Base-by-base conservation (phyloP, 139 green algal species). In the Coelastrella sp. region DNA sequence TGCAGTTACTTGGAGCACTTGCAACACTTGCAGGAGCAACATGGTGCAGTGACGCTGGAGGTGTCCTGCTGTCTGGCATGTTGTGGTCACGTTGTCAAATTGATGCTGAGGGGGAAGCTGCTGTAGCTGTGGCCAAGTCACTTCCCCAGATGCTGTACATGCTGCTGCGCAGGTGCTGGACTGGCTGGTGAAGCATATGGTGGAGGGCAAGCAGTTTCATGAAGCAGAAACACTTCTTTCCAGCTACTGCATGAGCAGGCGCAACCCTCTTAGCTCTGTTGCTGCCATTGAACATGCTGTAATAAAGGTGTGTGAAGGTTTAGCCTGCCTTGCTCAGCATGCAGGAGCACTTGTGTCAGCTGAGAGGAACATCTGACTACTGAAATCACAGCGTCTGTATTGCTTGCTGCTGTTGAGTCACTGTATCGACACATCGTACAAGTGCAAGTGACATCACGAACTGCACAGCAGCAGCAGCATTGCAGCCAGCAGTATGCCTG, bases 221-320 rank as follows among this genome's bases (percentile, higher is more conserved):
- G 17, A 72, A 9, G 79, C 79, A 25, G 79, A 85, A 12, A 10
- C 11, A 5, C 58, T 85, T 8, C 79, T 85, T 49, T 49, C 35
- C 9, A 24, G 56, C 35, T 85, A 85, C 57, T 68, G 56, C 56
- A 68, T 85, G 35, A 72, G 19, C 56, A 58, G 79, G 49, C 20
- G 79, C 7, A 72, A 85, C n/a, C 56, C 79, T 8, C 79, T 85
- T 15, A 68, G 19, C 19, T 7, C 79, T 27, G 57, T 68, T 49
- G 57, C 79, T 56, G 79, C 79, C 66, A 19, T 85, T 8, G 58
- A 85, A 58, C 35, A 85, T 60, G 79, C 79, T 15, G 25, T 85
- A 25, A 68, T 85, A 8, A 22, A 85, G 56, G 79, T 85, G 57
- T 15, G 57, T 10, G 6, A 83, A 58, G 75, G 15, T 17, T 9